These are phyloP conservation scores for Cinchona pubescens DNA, from an alignment of 257 asterid genomes.

Conservation along the genomic window DNA sequence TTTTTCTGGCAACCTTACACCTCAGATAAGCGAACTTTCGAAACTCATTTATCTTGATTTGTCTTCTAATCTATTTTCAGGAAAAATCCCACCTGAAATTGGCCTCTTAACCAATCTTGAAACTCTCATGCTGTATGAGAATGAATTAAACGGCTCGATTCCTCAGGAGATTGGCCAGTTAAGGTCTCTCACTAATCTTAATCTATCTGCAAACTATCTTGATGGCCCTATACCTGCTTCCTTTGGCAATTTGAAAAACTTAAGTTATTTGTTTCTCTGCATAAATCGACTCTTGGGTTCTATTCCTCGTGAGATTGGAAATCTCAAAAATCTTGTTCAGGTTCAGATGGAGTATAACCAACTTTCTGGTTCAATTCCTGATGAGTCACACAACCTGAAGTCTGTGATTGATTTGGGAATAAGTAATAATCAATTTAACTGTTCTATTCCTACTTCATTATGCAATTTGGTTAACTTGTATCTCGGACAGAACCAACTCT, in stretches of 20 bases:
- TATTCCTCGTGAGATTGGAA: slow-evolving; percentile 8
- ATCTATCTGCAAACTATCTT: not conserved
- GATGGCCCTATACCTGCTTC: not conserved
- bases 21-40: slow-evolving; percentile 15
- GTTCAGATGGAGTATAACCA: not conserved
- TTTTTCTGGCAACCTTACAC: slow-evolving; percentile 19
- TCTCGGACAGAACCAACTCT: slow-evolving; percentile 15
- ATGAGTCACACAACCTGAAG: slow-evolving; percentile 20
- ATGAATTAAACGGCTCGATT: slow-evolving; percentile 14
- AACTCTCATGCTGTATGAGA: not conserved
- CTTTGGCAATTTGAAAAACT: not conserved
- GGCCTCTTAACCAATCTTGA: slow-evolving; percentile 8
- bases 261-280: not conserved
- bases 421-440: slow-evolving; percentile 8
- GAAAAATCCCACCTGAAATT: slow-evolving; percentile 1
- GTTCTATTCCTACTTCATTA: slow-evolving; percentile 19
- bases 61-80: slow-evolving; percentile 1
- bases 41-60: slow-evolving; percentile 9
- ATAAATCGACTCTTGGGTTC: slow-evolving; percentile 7
- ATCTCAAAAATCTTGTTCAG: not conserved
- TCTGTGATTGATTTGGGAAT: not conserved
- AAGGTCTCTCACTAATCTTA: not conserved
- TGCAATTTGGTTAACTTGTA: slow-evolving; percentile 8
- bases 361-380: slow-evolving; percentile 19
- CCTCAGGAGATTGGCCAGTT: too few species aligned